Evolutionary conservation across 1,284 basidiomycete genomes (phyloP).

Genomic region (Irpex lacteus): DNA sequence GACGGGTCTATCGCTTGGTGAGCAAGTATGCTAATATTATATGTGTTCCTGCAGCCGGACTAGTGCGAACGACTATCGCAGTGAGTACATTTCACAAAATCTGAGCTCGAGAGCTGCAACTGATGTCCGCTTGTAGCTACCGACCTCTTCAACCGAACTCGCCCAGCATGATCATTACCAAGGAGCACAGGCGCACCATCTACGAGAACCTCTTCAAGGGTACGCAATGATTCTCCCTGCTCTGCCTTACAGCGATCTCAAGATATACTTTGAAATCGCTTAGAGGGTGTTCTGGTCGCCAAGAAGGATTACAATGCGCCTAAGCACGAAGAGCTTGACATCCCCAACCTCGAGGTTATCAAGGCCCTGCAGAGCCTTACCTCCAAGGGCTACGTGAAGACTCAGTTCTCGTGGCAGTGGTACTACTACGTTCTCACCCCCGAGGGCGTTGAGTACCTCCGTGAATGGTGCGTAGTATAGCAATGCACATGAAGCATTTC

Average conservation of each 20-base stretch:
- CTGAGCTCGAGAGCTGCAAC: neutral
- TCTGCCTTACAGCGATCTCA: neutral
- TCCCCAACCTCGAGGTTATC: constrained; percentile 98
- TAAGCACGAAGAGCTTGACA: constrained; percentile 96
- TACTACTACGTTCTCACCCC: constrained; percentile 95
- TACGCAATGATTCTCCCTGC: constrained; percentile 35
- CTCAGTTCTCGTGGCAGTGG: constrained; percentile 96
- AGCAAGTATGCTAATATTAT: constrained; percentile 21
- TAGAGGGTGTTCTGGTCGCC: constrained; percentile 97
- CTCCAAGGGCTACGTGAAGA: constrained; percentile 95
- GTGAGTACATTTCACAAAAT: constrained; percentile 16
- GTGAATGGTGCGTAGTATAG: constrained; percentile 72
- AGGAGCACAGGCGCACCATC: constrained; percentile 81
- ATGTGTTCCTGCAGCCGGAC: constrained; percentile 27
- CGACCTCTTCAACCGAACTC: constrained; percentile 33
- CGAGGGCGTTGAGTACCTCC: constrained; percentile 93
- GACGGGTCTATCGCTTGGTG: constrained; percentile 17
- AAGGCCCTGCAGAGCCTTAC: constrained; percentile 99
- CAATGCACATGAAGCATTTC: neutral
- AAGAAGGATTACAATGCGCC: constrained; percentile 99
- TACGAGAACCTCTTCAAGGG: constrained; percentile 99
- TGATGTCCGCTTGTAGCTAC: constrained; percentile 33
- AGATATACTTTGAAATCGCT: constrained; percentile 5
- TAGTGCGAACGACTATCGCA: constrained; percentile 33
- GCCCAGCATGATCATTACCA: constrained; percentile 85